Conservation (phyloP, 345 rosid species). For the Bruguiera parviflora region DNA sequence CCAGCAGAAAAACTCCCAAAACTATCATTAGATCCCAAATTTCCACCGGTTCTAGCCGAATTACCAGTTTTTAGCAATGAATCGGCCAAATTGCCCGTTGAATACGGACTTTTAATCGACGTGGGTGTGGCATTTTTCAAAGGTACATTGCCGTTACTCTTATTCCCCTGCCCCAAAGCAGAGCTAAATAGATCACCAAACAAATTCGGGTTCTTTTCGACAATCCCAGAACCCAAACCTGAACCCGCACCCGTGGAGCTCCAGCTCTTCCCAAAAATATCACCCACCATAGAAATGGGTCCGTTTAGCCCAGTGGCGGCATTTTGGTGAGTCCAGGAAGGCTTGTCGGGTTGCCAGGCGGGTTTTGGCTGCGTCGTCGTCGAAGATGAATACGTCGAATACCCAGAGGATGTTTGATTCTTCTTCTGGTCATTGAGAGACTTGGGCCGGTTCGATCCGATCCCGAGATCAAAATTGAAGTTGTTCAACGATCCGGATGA, state of each 20-base stretch:
- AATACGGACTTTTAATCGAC: slow-evolving; percentile 45
- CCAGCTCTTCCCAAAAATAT: slow-evolving; percentile 91
- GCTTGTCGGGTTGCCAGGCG: slow-evolving; percentile 68
- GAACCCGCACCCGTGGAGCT: slow-evolving; percentile 39
- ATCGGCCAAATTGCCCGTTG: slow-evolving; percentile 79
- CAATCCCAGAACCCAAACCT: slow-evolving; percentile 59
- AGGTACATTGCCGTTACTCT: slow-evolving; percentile 51
- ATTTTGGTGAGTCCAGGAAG: slow-evolving; percentile 89
- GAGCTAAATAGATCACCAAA: slow-evolving; percentile 88
- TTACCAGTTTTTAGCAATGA: slow-evolving; percentile 63
- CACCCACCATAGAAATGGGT: slow-evolving; percentile 82
- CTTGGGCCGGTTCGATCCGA: slow-evolving; percentile 62
- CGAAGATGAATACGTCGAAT: slow-evolving; percentile 43
- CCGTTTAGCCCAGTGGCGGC: slow-evolving; percentile 46
- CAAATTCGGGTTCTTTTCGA: slow-evolving; percentile 64
- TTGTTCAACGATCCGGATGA: slow-evolving; percentile 48
- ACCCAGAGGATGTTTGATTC: slow-evolving; percentile 45
- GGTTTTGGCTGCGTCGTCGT: slow-evolving; percentile 58
- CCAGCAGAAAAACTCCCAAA: slow-evolving; percentile 39
- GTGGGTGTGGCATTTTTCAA: slow-evolving; percentile 55
- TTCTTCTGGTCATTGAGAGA: slow-evolving; percentile 76
- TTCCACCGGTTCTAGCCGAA: slow-evolving; percentile 39
- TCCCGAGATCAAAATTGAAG: slow-evolving; percentile 64
- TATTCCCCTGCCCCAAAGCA: slow-evolving; percentile 68
- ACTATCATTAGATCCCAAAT: slow-evolving; percentile 40